phyloP scores from a whole-genome alignment of 164 flowering plant species.

The Tetrastigma voinierianum region DNA sequence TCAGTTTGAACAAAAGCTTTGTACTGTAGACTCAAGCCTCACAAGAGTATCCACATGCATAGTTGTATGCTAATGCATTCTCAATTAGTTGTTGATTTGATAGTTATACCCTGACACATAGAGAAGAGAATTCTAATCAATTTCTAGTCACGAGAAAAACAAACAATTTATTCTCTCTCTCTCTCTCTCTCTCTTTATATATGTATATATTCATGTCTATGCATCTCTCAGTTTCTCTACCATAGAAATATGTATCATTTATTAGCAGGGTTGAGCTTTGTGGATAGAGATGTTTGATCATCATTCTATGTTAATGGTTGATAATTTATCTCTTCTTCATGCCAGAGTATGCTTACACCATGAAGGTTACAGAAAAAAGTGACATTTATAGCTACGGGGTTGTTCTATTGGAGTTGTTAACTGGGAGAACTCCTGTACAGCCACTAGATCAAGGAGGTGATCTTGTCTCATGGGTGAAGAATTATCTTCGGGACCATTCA shows the following conservation, averaged over 20 bases:
- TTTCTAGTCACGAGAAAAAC: no score
- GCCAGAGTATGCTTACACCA: conserved; percentile 95
- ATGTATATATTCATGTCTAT: neutral
- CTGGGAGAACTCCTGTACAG: conserved; percentile 89
- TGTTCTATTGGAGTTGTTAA: conserved; percentile 85
- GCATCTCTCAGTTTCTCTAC: neutral
- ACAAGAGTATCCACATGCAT: no score
- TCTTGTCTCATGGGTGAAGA: conserved; percentile 74
- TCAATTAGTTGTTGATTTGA: no score
- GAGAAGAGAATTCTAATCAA: no score
- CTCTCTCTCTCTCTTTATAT: no score
- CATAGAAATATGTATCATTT: neutral
- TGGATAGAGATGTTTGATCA: neutral
- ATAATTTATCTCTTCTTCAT: conserved; percentile 3
- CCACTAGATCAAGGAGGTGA: conserved; percentile 89
- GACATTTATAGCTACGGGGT: conserved; percentile 97
- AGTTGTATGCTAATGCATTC: no score
- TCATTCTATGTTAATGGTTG: neutral
- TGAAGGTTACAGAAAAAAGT: conserved; percentile 95
- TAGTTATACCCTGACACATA: no score
- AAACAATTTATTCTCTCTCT: no score
- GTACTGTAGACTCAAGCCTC: no score
- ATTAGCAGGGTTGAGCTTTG: no score
- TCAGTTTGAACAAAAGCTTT: no score
- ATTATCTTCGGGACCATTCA: conserved; percentile 56